These are phyloP conservation scores for Lophiostoma macrostomum DNA, from an alignment of 495 filamentous ascomycete species.

Conservation along the genomic window DNA sequence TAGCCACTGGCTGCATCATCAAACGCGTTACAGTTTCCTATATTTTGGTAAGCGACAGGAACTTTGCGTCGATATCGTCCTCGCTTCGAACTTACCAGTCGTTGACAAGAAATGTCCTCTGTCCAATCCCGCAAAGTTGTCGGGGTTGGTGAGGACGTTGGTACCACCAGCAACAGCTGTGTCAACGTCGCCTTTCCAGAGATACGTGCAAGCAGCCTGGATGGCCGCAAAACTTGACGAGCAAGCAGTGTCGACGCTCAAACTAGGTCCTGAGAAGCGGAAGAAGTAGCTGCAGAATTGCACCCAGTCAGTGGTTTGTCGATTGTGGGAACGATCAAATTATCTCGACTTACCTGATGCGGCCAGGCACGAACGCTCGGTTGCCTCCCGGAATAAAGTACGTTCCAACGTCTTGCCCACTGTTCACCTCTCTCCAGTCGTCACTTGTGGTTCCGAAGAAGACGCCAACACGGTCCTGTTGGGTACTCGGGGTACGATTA, in stretches of 20 bases:
- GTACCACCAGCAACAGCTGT: conserved; percentile 45
- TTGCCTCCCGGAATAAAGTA: conserved; percentile 39
- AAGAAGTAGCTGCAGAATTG: conserved; percentile 38
- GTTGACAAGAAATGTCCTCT: conserved; percentile 41
- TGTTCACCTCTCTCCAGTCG: conserved; percentile 38
- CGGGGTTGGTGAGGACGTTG: conserved; percentile 42
- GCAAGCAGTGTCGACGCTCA: conserved; percentile 42
- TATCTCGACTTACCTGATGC: too few relatives aligned
- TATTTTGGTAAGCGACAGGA: too few relatives aligned
- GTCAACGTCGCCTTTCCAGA: conserved; percentile 42
- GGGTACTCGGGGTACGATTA: conserved; percentile 34
- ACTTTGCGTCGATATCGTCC: too few relatives aligned
- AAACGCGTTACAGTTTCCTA: conserved; percentile 48
- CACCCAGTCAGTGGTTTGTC: too few relatives aligned
- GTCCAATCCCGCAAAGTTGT: conserved; percentile 38
- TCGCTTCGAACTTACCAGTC: too few relatives aligned
- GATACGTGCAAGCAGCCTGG: conserved; percentile 39
- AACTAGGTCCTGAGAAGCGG: conserved; percentile 34
- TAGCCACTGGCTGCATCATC: conserved; percentile 45
- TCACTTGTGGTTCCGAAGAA: conserved; percentile 43
- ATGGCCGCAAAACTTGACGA: conserved; percentile 41
- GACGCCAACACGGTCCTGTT: conserved; percentile 38
- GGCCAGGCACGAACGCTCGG: conserved; percentile 37
- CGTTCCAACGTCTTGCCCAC: conserved; percentile 35
- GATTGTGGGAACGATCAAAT: too few relatives aligned